Percentiles rank a stretch among this genome's conserved stretches.
Evolutionary conservation across 2,329 filamentous ascomycete genomes (phyloP).

Genomic region (Sporothrix euskadiensis): DNA sequence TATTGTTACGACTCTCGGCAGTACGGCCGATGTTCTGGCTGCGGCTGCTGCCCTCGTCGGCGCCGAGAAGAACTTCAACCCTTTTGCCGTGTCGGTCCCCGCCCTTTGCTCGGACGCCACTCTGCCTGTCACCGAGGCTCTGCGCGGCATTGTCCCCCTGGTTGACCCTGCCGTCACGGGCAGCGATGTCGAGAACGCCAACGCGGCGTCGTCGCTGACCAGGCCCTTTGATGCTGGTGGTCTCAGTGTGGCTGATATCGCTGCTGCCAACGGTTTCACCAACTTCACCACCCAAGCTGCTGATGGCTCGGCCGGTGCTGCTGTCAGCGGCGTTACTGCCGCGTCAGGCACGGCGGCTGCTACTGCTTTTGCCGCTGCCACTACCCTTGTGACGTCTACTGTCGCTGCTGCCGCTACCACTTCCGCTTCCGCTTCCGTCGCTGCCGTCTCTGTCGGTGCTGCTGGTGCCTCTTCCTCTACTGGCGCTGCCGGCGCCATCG

Average conservation of each 20-base stretch:
- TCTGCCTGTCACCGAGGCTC: constrained; percentile 60
- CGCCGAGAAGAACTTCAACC: constrained; percentile 39
- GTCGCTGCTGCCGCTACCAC: constrained; percentile 6
- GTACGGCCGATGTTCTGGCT: constrained; percentile 56
- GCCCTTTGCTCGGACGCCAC: constrained; percentile 64
- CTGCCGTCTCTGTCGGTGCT: background rate
- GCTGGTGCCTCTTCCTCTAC: constrained; percentile 13
- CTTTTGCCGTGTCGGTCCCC: constrained; percentile 59
- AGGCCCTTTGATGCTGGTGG: constrained; percentile 60
- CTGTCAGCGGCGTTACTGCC: constrained; percentile 36
- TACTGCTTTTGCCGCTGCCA: background rate
- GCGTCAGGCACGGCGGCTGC: background rate
- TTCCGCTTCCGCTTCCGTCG: background rate
- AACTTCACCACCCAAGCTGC: constrained; percentile 54
- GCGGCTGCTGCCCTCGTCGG: constrained; percentile 48
- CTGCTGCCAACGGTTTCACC: constrained; percentile 61
- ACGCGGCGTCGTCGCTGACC: constrained; percentile 54
- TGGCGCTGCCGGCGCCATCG: constrained; percentile 11
- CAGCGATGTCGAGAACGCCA: constrained; percentile 59
- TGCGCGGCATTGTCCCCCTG: constrained; percentile 66
- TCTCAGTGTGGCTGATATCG: constrained; percentile 65
- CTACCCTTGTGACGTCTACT: background rate
- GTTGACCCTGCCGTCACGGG: constrained; percentile 64
- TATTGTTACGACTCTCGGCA: constrained; percentile 62
- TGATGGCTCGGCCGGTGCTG: constrained; percentile 40